Conservation (phyloP, 192 early-diverging fungal species). For the Chytriomyces hyalinus region DNA sequence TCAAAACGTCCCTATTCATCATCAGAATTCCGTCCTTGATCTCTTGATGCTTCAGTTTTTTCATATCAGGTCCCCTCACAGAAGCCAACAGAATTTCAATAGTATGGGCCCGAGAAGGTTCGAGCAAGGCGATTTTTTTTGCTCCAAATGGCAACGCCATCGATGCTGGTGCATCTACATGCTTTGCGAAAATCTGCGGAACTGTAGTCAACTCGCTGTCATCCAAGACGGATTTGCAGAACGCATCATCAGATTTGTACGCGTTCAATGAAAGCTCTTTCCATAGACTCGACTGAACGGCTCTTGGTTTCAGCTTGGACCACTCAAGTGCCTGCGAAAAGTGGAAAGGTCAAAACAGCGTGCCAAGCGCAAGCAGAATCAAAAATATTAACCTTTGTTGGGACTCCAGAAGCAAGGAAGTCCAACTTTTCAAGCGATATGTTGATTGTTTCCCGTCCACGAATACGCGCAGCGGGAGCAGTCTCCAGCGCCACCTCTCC, state of each 20-base stretch:
- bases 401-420: neutral
- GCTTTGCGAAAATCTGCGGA: conserved; percentile 36
- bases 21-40: conserved; percentile 48
- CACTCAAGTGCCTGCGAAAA: conserved; percentile 48
- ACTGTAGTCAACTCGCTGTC: conserved; percentile 45
- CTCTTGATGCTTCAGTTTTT: conserved; percentile 35
- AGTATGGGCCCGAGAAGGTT: conserved; percentile 42
- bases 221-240: conserved; percentile 33
- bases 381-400: conserved; percentile 12
- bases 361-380: no score
- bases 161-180: neutral
- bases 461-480: neutral
- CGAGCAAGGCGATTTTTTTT: conserved; percentile 42
- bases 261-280: conserved; percentile 44
- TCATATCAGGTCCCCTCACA: conserved; percentile 8
- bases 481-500: neutral
- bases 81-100: conserved; percentile 40
- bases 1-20: conserved; percentile 47
- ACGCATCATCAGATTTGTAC: conserved; percentile 23
- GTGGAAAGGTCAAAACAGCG: neutral
- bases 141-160: neutral
- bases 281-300: conserved; percentile 48
- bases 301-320: conserved; percentile 47
- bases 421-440: conserved; percentile 4
- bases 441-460: neutral